Evolutionary conservation across 768 basidiomycete species (phyloP).

Genomic region (Auricularia cornea): DNA sequence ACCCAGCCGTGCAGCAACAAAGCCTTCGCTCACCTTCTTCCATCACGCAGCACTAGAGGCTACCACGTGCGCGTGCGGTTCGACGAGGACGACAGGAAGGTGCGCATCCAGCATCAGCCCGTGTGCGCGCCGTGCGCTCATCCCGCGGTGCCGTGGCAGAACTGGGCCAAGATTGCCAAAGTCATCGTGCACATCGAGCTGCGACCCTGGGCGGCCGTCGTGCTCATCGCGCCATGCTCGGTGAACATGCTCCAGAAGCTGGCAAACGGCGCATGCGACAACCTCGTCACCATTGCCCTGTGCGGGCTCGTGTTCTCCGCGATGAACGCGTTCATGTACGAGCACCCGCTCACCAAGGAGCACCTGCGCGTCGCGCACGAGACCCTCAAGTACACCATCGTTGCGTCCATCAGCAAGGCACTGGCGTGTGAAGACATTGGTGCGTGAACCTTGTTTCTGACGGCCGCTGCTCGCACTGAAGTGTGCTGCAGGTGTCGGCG

Average conservation of each 20-base stretch:
- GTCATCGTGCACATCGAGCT: constrained; percentile 96
- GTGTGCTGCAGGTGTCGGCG: constrained; percentile 59
- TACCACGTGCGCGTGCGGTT: constrained; percentile 68
- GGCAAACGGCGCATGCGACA: constrained; percentile 81
- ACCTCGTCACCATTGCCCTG: constrained; percentile 73
- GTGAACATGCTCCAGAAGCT: constrained; percentile 97
- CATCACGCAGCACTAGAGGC: constrained; percentile 40
- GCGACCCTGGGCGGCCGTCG: constrained; percentile 87
- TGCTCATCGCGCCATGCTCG: constrained; percentile 90
- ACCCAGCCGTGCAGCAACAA: constrained; percentile 56
- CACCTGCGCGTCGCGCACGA: constrained; percentile 72
- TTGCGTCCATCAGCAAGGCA: constrained; percentile 81
- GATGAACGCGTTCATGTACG: constrained; percentile 99
- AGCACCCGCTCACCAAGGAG: constrained; percentile 81
- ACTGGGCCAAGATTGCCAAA: constrained; percentile 68
- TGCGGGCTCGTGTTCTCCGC: constrained; percentile 90
- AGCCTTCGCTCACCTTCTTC: constrained; percentile 72
- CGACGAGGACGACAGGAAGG: constrained; percentile 90
- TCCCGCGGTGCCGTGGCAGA: constrained; percentile 31
- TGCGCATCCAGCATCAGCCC: constrained; percentile 28
- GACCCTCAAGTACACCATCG: constrained; percentile 67
- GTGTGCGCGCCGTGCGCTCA: not conserved
- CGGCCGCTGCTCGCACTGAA: no score
- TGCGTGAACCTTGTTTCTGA: no score
- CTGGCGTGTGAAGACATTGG: constrained; percentile 92